These are phyloP conservation scores for Effrenium voratum DNA, from an alignment of 73 alveolate species.

Conservation along the genomic window DNA sequence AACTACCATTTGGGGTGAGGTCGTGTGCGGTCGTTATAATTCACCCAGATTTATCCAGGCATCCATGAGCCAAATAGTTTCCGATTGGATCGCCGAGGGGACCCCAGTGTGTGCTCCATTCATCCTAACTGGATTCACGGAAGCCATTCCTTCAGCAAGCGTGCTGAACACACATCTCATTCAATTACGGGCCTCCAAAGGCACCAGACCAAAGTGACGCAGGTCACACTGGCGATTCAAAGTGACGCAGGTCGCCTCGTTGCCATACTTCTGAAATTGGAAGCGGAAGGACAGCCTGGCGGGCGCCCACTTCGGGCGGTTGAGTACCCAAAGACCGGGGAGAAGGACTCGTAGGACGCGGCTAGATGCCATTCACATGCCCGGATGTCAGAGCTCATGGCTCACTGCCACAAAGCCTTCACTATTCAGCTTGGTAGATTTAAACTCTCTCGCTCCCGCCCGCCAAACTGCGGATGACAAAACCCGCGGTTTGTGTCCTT, in stretches of 20 bases:
- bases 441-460: not conserved
- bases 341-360: not conserved
- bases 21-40: too few relatives aligned
- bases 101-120: too few relatives aligned
- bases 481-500: not conserved
- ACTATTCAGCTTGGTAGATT: not conserved
- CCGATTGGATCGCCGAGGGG: too few relatives aligned
- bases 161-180: too few relatives aligned
- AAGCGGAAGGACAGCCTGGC: slow-evolving; percentile 61
- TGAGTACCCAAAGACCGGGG: not conserved
- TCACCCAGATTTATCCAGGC: too few relatives aligned
- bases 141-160: too few relatives aligned
- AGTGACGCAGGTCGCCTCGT: not conserved
- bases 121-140: too few relatives aligned
- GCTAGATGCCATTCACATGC: not conserved
- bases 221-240: not conserved
- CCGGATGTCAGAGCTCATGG: too few relatives aligned
- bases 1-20: too few relatives aligned
- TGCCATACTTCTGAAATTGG: slow-evolving; percentile 86
- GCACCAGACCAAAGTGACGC: too few relatives aligned
- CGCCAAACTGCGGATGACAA: not conserved
- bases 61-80: too few relatives aligned
- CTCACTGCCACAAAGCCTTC: not conserved
- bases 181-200: too few relatives aligned
- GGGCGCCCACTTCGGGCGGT: not conserved